phyloP scores from a whole-genome alignment of 2,329 filamentous ascomycete species.

The Erysiphe neolycopersici region DNA sequence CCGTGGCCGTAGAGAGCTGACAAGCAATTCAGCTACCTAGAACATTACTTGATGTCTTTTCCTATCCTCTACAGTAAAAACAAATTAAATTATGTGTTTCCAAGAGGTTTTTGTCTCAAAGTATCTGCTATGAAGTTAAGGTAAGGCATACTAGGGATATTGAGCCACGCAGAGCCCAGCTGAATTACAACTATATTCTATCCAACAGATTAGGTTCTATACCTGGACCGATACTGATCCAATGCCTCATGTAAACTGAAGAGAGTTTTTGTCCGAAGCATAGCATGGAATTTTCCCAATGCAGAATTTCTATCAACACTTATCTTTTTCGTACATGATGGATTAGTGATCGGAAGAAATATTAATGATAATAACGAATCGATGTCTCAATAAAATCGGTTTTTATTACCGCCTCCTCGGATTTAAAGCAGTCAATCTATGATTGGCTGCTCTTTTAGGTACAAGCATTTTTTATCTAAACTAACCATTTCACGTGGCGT shows the following conservation, averaged over 20 bases:
- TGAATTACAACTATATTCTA: too few species aligned
- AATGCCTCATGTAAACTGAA: neutral
- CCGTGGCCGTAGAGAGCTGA: slow-evolving; percentile 46
- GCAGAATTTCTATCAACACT: neutral
- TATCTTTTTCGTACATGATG: neutral
- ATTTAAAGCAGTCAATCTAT: neutral
- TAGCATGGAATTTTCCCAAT: neutral
- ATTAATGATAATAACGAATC: neutral
- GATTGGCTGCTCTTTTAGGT: neutral
- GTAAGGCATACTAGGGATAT: too few species aligned
- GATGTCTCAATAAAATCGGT: neutral
- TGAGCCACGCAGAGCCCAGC: too few species aligned
- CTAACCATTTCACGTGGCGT: neutral
- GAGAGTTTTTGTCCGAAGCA: neutral
- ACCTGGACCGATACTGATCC: too few species aligned
- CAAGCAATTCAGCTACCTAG: neutral
- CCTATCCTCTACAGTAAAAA: too few species aligned
- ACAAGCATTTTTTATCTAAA: neutral
- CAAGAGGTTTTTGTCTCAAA: too few species aligned
- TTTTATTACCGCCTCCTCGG: neutral
- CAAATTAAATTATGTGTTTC: too few species aligned
- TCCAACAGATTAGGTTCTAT: too few species aligned
- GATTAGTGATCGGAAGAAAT: neutral
- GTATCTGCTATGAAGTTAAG: too few species aligned
- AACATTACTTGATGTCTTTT: neutral